A percentile compares a stretch with the other conserved stretches of the same genome.
Evolutionary conservation across 257 asterid genomes (phyloP).

Genomic region (Forsythia viridissima): DNA sequence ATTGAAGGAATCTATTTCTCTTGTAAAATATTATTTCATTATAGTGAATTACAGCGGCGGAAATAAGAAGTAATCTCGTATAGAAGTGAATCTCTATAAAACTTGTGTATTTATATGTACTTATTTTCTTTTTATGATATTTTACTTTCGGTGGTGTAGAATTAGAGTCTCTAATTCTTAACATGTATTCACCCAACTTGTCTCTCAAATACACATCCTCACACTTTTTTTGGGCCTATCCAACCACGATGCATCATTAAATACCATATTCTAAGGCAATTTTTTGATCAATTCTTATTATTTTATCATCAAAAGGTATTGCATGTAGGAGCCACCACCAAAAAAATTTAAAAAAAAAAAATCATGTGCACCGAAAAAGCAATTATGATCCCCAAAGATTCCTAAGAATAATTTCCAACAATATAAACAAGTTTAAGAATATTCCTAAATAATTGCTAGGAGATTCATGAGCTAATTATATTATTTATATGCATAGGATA

Average conservation of each 20-base stretch:
- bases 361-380: slow-evolving; percentile 36
- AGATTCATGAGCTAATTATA: slow-evolving; percentile 35
- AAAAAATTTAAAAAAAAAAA: background rate
- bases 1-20: no score
- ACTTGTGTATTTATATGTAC: no score
- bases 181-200: no score
- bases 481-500: background rate
- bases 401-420: slow-evolving; percentile 25
- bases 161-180: no score
- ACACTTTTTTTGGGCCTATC: background rate
- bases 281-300: background rate
- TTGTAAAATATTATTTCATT: no score
- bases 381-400: slow-evolving; percentile 36
- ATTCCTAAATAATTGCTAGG: slow-evolving; percentile 49
- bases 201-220: background rate
- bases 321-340: slow-evolving; percentile 26
- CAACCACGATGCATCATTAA: background rate
- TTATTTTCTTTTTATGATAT: no score
- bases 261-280: background rate
- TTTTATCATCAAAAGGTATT: slow-evolving; percentile 39
- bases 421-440: slow-evolving; percentile 42
- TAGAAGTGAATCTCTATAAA: no score
- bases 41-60: no score
- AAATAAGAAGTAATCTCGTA: no score
- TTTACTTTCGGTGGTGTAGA: no score